phyloP scores from a whole-genome alignment of 2,329 filamentous ascomycete genomes.

The Colletotrichum simmondsii region DNA sequence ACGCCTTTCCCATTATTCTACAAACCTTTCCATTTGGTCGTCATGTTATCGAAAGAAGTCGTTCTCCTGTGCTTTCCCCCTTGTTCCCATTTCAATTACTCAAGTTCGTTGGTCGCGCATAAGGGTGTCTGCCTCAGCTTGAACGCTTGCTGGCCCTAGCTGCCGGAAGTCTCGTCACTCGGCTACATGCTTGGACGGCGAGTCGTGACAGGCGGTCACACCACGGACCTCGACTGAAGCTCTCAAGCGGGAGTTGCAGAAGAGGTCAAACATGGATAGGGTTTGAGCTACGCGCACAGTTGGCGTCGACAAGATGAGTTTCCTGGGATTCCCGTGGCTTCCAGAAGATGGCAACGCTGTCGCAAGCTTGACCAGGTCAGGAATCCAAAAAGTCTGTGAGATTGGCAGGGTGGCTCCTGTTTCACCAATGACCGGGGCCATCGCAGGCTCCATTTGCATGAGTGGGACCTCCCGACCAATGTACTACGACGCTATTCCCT shows the following conservation, averaged over 20 bases:
- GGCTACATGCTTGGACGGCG: constrained; percentile 25
- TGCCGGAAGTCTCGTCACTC: constrained; percentile 26
- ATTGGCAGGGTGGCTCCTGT: constrained; percentile 62
- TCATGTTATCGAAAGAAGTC: neutral
- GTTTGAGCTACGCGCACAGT: constrained; percentile 31
- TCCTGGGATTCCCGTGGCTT: constrained; percentile 47
- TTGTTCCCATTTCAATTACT: constrained; percentile 8
- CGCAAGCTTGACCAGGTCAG: constrained; percentile 57
- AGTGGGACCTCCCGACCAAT: constrained; percentile 16
- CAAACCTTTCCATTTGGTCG: neutral
- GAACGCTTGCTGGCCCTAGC: constrained; percentile 3
- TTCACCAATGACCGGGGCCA: constrained; percentile 60
- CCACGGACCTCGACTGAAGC: constrained; percentile 24
- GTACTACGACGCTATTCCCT: constrained; percentile 20
- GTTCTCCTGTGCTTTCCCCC: neutral
- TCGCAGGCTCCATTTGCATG: constrained; percentile 40
- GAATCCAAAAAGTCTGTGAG: constrained; percentile 50
- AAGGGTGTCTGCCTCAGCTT: constrained; percentile 28
- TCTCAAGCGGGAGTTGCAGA: constrained; percentile 23
- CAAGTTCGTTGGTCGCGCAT: constrained; percentile 11
- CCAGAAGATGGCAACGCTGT: constrained; percentile 54
- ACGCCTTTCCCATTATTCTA: constrained; percentile 15
- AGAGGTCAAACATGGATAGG: constrained; percentile 32
- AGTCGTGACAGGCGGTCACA: constrained; percentile 35
- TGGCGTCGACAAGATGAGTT: constrained; percentile 22